Percentiles rank a stretch among this genome's conserved stretches.
phyloP scores from a whole-genome alignment of 2,329 filamentous ascomycete genomes.

The Aureobasidium melanogenum region DNA sequence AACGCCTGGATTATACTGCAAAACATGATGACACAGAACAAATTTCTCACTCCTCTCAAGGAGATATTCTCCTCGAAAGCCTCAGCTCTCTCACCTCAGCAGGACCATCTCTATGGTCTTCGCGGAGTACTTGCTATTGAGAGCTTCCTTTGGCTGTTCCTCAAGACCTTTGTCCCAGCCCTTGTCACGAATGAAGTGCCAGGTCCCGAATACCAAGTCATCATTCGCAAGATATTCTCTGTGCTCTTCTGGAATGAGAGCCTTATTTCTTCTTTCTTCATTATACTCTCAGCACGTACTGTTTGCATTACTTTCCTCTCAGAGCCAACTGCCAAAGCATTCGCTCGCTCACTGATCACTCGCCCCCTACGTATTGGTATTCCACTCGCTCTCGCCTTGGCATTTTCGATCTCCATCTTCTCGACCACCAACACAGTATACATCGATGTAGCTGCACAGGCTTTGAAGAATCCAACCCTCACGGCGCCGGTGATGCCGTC shows the following conservation, averaged over 20 bases:
- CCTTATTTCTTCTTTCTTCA: constrained; percentile 37
- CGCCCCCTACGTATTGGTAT: constrained; percentile 36
- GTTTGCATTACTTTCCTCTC: constrained; percentile 35
- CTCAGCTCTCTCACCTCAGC: not conserved
- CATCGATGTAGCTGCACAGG: constrained; percentile 30
- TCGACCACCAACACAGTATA: constrained; percentile 24
- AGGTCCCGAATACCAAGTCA: constrained; percentile 32
- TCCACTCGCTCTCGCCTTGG: constrained; percentile 32
- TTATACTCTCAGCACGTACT: constrained; percentile 37
- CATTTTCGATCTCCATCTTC: constrained; percentile 31
- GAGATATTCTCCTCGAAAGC: not conserved
- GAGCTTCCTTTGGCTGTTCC: constrained; percentile 37
- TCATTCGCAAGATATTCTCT: constrained; percentile 36
- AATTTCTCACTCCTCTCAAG: not conserved
- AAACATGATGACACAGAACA: not conserved
- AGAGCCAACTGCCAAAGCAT: constrained; percentile 25
- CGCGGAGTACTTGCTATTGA: constrained; percentile 36
- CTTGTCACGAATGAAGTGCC: constrained; percentile 30
- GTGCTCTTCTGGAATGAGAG: constrained; percentile 39
- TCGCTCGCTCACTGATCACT: constrained; percentile 35
- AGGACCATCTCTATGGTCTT: constrained; percentile 33
- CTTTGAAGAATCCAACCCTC: constrained; percentile 31
- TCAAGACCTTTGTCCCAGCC: constrained; percentile 37
- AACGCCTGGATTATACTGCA: not conserved
- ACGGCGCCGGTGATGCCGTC: constrained; percentile 24